These are phyloP conservation scores for Candida maris DNA, from an alignment of 805 yeast genomes.

Conservation along the genomic window DNA sequence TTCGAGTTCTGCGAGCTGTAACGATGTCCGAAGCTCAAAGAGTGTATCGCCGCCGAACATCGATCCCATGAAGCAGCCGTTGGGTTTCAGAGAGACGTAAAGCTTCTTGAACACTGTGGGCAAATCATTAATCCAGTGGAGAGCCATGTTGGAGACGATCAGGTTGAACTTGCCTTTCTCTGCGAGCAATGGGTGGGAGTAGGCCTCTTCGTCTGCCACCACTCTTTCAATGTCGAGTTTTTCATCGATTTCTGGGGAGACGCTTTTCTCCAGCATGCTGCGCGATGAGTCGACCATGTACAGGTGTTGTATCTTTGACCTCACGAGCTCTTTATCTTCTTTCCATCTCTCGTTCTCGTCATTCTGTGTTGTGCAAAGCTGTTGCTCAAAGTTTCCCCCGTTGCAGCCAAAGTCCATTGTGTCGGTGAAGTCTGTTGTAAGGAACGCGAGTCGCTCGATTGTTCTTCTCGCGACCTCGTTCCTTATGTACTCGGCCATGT, in stretches of 20 bases:
- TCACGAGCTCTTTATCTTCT: slow-evolving; percentile 52
- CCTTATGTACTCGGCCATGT: slow-evolving; percentile 66
- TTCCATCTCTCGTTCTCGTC: slow-evolving; percentile 39
- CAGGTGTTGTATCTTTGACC: slow-evolving; percentile 48
- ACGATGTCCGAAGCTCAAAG: slow-evolving; percentile 74
- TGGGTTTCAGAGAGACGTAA: slow-evolving; percentile 62
- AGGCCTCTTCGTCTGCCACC: slow-evolving; percentile 66
- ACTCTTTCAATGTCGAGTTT: slow-evolving; percentile 45
- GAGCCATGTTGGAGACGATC: slow-evolving; percentile 64
- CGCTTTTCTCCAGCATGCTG: slow-evolving; percentile 51
- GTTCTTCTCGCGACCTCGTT: slow-evolving; percentile 72
- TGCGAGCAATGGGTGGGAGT: slow-evolving; percentile 40
- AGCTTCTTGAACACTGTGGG: slow-evolving; percentile 59
- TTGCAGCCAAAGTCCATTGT: slow-evolving; percentile 73
- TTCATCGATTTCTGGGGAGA: slow-evolving; percentile 39
- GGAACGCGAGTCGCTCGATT: slow-evolving; percentile 70
- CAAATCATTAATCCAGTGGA: slow-evolving; percentile 88
- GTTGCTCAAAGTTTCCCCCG: slow-evolving; percentile 50
- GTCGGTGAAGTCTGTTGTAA: slow-evolving; percentile 57
- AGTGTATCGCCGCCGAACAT: slow-evolving; percentile 82
- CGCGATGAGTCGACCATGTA: slow-evolving; percentile 66
- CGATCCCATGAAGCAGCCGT: slow-evolving; percentile 78
- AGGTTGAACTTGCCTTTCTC: slow-evolving; percentile 54
- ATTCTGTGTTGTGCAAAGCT: slow-evolving; percentile 35
- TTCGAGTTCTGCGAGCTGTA: slow-evolving; percentile 81